Evolutionary conservation across 1,284 basidiomycete genomes (phyloP), one percentile per base, ranked within the genome.

Genomic region (Puccinia coronata): DNA sequence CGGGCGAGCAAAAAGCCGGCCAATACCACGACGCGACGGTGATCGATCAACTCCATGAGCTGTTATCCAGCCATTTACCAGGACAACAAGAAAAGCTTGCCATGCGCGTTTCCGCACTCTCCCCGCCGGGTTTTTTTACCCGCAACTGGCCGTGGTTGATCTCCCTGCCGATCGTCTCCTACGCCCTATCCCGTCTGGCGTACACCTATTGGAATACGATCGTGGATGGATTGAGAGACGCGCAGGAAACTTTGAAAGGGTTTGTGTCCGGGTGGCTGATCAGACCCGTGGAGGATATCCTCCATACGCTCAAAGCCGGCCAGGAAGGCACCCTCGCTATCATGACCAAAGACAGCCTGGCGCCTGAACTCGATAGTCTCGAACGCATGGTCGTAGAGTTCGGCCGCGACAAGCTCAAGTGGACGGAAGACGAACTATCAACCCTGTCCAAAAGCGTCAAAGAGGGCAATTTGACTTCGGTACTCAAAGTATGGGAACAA

Each of bases 321-420:
- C 90, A 91, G 51, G 91, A 91, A 41, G 90, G 90, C 39, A 90
- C 91, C 8, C 88, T 93, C 65, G 85, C 86, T 12, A 90, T 96
- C 65, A 89, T 96, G 65, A 90, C 90, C 78, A 89, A 89, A 82
- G 92, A 94, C 84, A 93, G 91, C 63, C 90, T 96, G 8, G 31
- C 51, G 11, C 36, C 78, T 25, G 78, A 80, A 51, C 70, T 80
- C 2, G 78, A 69, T 71, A 95, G 93, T 31, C 89, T 99, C 18
- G 93, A 98, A 87, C 89, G 96, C 53, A 99, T 99, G 96, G 91
- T 95, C 3, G 86, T 95, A 0, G 90, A 92, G 41, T 90, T 98
- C 4, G 94, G 93, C 0, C 88, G 89, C 81, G 96, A 98, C 83
- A 91, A 93, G 84, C 87, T 94, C 73, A 87, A 89, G 9, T 91